A percentile compares a stretch with the other conserved stretches of the same genome.
Evolutionary conservation across 2,329 filamentous ascomycete genomes (phyloP).

Genomic region (Hymenotorrendiella dingleyae): DNA sequence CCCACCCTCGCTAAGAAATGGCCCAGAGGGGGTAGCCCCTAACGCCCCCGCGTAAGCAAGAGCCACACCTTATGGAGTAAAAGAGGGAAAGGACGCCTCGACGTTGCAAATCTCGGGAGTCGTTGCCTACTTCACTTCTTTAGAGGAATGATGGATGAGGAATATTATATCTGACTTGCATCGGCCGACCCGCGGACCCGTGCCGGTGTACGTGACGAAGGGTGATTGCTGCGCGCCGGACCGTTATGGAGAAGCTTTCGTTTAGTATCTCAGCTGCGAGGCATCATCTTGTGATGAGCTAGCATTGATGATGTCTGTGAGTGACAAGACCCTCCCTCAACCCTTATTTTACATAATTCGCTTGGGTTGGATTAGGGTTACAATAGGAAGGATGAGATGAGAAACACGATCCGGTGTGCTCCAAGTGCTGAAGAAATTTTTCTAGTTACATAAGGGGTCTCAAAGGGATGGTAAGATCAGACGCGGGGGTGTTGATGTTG

Average conservation of each 20-base stretch:
- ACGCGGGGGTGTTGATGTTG: neutral
- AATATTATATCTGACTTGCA: slow-evolving; percentile 1
- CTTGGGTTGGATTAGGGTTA: neutral
- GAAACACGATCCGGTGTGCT: neutral
- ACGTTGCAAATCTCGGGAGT: neutral
- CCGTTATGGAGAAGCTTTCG: neutral
- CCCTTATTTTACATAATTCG: neutral
- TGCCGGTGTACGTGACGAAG: neutral
- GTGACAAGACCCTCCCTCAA: too few relatives aligned
- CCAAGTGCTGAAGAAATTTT: neutral
- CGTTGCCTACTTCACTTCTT: neutral
- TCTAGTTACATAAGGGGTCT: neutral
- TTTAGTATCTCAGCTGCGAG: neutral
- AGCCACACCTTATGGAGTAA: neutral
- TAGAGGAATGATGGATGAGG: neutral
- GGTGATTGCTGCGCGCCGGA: slow-evolving; percentile 1
- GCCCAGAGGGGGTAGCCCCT: neutral
- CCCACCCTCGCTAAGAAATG: neutral
- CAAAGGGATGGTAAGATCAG: neutral
- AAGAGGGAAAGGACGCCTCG: neutral
- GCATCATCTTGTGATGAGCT: too few relatives aligned
- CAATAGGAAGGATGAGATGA: neutral
- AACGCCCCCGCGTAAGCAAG: neutral
- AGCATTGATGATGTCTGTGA: too few relatives aligned
- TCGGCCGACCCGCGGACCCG: neutral